Evolutionary conservation across 23 red algal species (phyloP).

Genomic region (Gracilaria caudata): DNA sequence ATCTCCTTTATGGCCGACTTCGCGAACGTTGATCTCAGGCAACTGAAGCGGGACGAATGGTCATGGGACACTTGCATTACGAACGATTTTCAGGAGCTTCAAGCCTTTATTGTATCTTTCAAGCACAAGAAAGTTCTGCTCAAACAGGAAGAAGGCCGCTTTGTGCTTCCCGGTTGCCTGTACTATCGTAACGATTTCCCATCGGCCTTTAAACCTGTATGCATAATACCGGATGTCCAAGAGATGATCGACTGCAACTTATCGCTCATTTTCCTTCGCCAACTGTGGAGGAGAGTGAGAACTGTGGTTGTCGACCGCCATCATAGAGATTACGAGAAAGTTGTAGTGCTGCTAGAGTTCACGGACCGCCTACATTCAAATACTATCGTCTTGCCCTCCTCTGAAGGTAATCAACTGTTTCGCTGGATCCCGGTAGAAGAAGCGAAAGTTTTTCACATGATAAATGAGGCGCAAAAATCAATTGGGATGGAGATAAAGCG

Average conservation of each 20-base stretch:
- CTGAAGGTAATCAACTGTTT: background rate
- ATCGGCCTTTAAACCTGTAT: slow-evolving; percentile 15
- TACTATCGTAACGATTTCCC: slow-evolving; percentile 1
- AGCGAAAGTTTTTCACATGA: background rate
- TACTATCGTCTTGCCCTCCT: background rate
- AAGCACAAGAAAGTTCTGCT: slow-evolving; percentile 14
- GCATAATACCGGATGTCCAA: slow-evolving; percentile 4
- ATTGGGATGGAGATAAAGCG: background rate
- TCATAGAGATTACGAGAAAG: background rate
- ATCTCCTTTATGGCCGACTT: too few relatives aligned
- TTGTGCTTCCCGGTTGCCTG: slow-evolving; percentile 6
- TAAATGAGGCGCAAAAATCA: background rate
- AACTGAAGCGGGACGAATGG: slow-evolving; percentile 8
- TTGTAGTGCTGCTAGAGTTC: slow-evolving; percentile 1
- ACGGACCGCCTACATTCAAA: slow-evolving; percentile 9
- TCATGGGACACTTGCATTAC: background rate
- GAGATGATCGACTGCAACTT: background rate
- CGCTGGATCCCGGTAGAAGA: slow-evolving; percentile 4
- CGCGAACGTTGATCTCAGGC: too few relatives aligned
- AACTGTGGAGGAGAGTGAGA: slow-evolving; percentile 8
- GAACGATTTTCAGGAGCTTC: slow-evolving; percentile 31
- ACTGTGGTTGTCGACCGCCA: background rate
- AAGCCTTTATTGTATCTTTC: slow-evolving; percentile 12
- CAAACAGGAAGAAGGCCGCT: background rate
- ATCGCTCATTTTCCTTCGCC: slow-evolving; percentile 6